These are phyloP conservation scores for Arabidopsis hybrid DNA, from an alignment of 441 rosid species.

Conservation along the genomic window DNA sequence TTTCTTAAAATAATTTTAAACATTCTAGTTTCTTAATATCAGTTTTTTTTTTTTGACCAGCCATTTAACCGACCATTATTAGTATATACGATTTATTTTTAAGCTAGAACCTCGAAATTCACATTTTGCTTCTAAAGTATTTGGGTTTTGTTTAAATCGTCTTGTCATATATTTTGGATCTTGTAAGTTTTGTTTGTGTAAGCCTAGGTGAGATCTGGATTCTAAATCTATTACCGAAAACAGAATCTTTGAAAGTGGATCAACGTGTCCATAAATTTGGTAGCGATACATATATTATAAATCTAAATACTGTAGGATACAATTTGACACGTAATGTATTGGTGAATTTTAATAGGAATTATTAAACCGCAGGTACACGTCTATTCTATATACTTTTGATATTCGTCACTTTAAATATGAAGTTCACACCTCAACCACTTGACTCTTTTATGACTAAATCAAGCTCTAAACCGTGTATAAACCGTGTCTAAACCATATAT, in stretches of 20 bases:
- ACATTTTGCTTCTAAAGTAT: background rate
- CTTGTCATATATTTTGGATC: slow-evolving; percentile 19
- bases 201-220: slow-evolving; percentile 38
- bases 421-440: background rate
- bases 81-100: background rate
- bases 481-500: too few species aligned
- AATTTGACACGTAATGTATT: slow-evolving; percentile 26
- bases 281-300: slow-evolving; percentile 8
- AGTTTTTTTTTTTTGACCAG: background rate
- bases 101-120: slow-evolving; percentile 2
- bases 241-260: slow-evolving; percentile 22
- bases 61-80: slow-evolving; percentile 24
- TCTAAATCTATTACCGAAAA: background rate
- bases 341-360: background rate
- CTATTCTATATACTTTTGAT: background rate
- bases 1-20: too few species aligned
- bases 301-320: background rate
- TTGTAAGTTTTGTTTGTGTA: slow-evolving; percentile 11
- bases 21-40: background rate
- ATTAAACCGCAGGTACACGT: slow-evolving; percentile 4
- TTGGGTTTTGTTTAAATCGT: background rate
- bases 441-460: background rate
- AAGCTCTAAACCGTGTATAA: too few species aligned
- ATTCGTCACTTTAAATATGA: background rate
- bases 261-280: slow-evolving; percentile 25